Base-by-base conservation (phyloP, 768 basidiomycete genomes). In the Leccinum barrowsii region DNA sequence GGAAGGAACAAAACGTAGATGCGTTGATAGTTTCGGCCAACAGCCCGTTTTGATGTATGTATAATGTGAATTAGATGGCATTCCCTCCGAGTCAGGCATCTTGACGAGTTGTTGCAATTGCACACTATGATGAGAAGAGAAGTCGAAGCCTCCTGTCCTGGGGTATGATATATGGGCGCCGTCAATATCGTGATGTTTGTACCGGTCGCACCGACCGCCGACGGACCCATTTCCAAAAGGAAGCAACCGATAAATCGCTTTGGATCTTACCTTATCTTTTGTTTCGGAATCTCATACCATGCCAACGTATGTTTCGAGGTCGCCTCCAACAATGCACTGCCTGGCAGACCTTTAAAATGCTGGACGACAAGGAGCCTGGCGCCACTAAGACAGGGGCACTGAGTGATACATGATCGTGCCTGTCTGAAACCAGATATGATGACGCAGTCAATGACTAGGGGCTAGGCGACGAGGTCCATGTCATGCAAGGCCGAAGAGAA, bases 221-320 rank as follows among this genome's bases (percentile, higher is more conserved):
- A 28, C 26, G 26, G 26, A 28, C 19, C 28, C 40, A 24, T 55
- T 54, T 77, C 73, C 75, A 44, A 81, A 55, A 77, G 63, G 26
- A 78, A 80, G 69, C 82, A 81, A 28, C 78, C 76, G 60, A 81
- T 26, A 74, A 50, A 4, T 76, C 74, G 60, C 80, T 80, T 71
- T 82, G 74, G 78, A 52, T 79, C 80, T 22, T 75, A 7, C 19
- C 21, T 80, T 79, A 51, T 82, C 80, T 60, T 83, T 81, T 11
- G 79, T 81, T 64, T 83, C 78, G 70, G 76, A 83, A 64, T 79
- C 72, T 76, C 77, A 81, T 1, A 80, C 78, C 17, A 73, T 70
- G 32, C 77, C 76, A 13, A 59, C 52, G 40, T 72, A 72, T 53
- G 34, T 35, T 35, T 13, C 34, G 6, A 35, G 11, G 67, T 76